Evolutionary conservation across 2,329 filamentous ascomycete species (phyloP).

Genomic region (Annulohypoxylon truncatum): DNA sequence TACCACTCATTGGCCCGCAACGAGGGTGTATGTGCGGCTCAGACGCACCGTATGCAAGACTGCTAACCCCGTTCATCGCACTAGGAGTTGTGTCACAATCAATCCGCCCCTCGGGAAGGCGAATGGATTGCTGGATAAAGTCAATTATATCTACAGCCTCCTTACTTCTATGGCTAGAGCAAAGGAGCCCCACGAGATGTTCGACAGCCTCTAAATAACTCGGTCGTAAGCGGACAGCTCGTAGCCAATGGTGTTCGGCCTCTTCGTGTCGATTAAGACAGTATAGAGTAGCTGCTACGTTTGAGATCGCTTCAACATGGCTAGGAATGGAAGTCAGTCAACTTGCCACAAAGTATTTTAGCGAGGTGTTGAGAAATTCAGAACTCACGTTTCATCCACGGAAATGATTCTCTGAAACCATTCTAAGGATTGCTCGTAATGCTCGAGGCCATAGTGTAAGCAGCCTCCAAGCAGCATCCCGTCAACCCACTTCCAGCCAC

Average conservation of each 20-base stretch:
- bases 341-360: background rate
- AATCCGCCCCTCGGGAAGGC: conserved; percentile 57
- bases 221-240: conserved; percentile 84
- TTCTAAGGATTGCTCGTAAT: conserved; percentile 80
- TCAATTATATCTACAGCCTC: conserved; percentile 91
- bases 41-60: conserved; percentile 21
- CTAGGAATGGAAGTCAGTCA: conserved; percentile 55
- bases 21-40: conserved; percentile 8
- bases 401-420: conserved; percentile 76
- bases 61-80: conserved; percentile 15
- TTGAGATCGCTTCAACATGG: conserved; percentile 93
- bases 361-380: background rate
- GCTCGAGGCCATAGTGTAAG: conserved; percentile 87
- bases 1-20: conserved; percentile 31
- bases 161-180: conserved; percentile 79
- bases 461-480: conserved; percentile 93
- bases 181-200: conserved; percentile 89
- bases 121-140: conserved; percentile 81
- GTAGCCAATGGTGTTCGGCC: conserved; percentile 86
- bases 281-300: conserved; percentile 88
- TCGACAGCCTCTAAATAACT: conserved; percentile 95
- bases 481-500: conserved; percentile 89
- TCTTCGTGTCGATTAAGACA: conserved; percentile 85
- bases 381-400: conserved; percentile 66
- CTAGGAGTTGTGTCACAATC: conserved; percentile 20